These are phyloP conservation scores for Eimeria acervulina DNA, from an alignment of 169 alveolate genomes.

Conservation along the genomic window DNA sequence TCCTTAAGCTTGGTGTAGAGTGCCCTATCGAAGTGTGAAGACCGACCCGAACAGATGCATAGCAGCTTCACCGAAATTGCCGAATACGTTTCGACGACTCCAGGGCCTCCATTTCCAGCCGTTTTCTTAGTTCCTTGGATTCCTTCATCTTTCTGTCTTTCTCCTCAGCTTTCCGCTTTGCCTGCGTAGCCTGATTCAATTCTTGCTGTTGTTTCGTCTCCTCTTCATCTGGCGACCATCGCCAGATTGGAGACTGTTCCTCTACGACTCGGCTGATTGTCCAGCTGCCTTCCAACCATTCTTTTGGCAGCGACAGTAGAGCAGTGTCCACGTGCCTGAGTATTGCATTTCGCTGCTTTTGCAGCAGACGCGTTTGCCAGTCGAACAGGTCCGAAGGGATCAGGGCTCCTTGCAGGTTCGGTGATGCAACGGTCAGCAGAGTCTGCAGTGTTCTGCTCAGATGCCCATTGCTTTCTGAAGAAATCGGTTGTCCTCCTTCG, in stretches of 20 bases:
- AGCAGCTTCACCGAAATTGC: neutral
- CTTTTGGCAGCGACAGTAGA: constrained; percentile 12
- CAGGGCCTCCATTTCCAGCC: constrained; percentile 63
- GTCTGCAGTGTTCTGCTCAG: neutral
- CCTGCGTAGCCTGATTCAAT: neutral
- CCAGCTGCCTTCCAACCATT: constrained; percentile 41
- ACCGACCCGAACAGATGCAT: neutral
- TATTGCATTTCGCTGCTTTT: constrained; percentile 43
- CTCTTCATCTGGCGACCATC: constrained; percentile 61
- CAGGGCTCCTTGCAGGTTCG: constrained; percentile 32
- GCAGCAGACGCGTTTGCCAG: constrained; percentile 66
- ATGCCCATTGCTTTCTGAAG: neutral
- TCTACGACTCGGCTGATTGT: constrained; percentile 7
- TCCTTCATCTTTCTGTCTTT: neutral
- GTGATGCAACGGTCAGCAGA: constrained; percentile 13
- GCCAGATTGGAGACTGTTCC: constrained; percentile 47
- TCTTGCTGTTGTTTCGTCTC: constrained; percentile 33
- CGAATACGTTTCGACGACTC: constrained; percentile 24
- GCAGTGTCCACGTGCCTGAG: constrained; percentile 11
- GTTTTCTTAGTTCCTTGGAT: constrained; percentile 3
- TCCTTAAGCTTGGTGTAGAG: neutral
- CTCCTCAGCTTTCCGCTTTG: constrained; percentile 41
- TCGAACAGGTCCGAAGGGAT: constrained; percentile 51
- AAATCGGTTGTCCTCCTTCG: neutral
- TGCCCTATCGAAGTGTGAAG: neutral